Evolutionary conservation across 108 stramenopile genomes (phyloP), one percentile per base, ranked within the genome.

Genomic region (Aureococcus anophagefferens): DNA sequence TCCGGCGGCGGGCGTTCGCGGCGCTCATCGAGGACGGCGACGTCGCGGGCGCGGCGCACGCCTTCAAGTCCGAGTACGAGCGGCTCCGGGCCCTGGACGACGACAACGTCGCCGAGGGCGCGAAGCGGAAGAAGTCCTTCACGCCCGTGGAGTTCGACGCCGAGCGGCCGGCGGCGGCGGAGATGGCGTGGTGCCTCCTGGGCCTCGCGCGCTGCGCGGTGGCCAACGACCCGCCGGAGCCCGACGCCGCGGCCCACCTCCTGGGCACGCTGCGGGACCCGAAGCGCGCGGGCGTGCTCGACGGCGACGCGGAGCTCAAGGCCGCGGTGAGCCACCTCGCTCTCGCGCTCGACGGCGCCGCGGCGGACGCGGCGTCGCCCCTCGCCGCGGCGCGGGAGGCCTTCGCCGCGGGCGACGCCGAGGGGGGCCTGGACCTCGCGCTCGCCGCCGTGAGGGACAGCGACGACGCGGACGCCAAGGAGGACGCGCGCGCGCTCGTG

Each of bases 151-250:
- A 44, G 13, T 44, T 11, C 40, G 40, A 44, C 40, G 5, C 40
- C 40, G 40, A 44, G 9, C 40, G 40, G 40, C 40, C 40, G 9
- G 40, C n/a, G 0, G 63, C 32, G 17, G 30, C 30, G 33, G 71
- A 64, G 15, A 30, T 34, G 28, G 71, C 64, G 13, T 63, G 62
- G 33, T 36, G 63, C 30, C 64, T 63, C 33, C 32, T 37, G 7
- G 71, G 71, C 11, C 63, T 72, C 36, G 71, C 33, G 32, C 35
- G 34, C 29, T 44, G 36, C 64, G 71, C 71, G 3, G 63, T 72
- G 51, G 14, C 1, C 17, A 44, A 44, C 40, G 1, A 3, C 7
- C 51, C 51, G 51, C 25, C 21, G 21, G 51, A 59, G 51, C 21
- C 51, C 7, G 51, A 59, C 21, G 51, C 51, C 21, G 51, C 51